Evolutionary conservation across 768 basidiomycete species (phyloP).

Genomic region (Suillus discolor): DNA sequence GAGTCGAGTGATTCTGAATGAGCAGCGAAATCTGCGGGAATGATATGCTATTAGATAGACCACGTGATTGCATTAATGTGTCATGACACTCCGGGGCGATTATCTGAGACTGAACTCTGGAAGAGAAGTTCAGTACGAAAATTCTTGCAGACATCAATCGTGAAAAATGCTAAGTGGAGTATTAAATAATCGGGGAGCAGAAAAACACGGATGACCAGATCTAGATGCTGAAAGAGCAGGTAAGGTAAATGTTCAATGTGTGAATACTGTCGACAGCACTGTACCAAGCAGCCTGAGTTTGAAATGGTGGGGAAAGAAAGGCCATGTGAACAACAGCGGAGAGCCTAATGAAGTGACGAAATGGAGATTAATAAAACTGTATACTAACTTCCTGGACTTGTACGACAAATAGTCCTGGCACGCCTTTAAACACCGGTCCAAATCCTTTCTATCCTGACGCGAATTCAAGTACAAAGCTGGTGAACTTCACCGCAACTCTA

Average conservation of each 20-base stretch:
- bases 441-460: background rate
- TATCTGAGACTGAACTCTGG: no score
- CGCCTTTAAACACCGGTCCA: background rate
- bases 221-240: background rate
- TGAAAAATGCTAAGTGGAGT: no score
- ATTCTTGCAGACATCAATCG: no score
- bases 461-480: background rate
- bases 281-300: background rate
- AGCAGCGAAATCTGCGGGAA: no score
- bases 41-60: no score
- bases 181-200: no score
- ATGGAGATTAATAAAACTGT: background rate
- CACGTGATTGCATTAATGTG: no score
- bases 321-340: background rate
- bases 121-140: no score
- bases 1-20: no score
- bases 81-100: no score
- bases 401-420: background rate
- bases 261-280: background rate
- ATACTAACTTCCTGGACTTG: background rate
- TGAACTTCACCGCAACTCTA: background rate
- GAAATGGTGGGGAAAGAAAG: background rate
- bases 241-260: background rate
- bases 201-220: no score
- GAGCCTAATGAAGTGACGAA: background rate